Evolutionary conservation across 805 yeast genomes (phyloP), one percentile per base, ranked within the genome.

Genomic region (Cyberlindnera sargentensis): DNA sequence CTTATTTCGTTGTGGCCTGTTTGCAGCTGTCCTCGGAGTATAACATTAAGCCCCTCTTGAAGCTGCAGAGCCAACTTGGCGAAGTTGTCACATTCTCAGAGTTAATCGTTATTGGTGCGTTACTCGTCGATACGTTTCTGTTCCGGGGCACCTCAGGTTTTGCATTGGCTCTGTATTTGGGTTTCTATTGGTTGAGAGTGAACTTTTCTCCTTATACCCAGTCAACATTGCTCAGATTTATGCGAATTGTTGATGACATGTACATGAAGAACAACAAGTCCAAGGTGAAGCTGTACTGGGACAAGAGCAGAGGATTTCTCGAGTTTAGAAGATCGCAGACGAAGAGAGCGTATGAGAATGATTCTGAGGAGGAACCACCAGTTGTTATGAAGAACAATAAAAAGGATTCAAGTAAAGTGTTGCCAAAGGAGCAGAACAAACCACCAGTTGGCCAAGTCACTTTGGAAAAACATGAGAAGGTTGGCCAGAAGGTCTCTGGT

Each of bases 101-200:
- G 58, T 49, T 82, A 43, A 48, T 72, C 20, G 67, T 84, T 32
- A 67, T 79, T 11, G 56, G 73, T 23, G 73, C 79, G 39, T 67
- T 84, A 46, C 32, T 73, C 0, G 46, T 79, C 42, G 83, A 86
- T 58, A 80, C 90, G 1, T 59, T 81, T 35, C 65, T 83, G 57
- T 75, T 82, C 65, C 65, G 61, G 42, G 82, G 82, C 37, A 71
- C 84, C 9, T 72, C 88, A 2, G 93, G 93, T 3, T 82, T 70
- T 60, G 84, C 83, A 39, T 67, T 84, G 56, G 72, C 72, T 11
- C 57, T 75, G 36, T 82, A 80, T 59, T 51, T 71, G 42, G 60
- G 72, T 45, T 78, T 84, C 58, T 80, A 78, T 65, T 84, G 91
- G 89, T 64, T 84, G 51, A 74, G 88, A 63, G 61, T 84, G 42